These are phyloP conservation scores for Conoideocrella luteorostrata DNA, from an alignment of 2,329 filamentous ascomycete species.

Conservation along the genomic window DNA sequence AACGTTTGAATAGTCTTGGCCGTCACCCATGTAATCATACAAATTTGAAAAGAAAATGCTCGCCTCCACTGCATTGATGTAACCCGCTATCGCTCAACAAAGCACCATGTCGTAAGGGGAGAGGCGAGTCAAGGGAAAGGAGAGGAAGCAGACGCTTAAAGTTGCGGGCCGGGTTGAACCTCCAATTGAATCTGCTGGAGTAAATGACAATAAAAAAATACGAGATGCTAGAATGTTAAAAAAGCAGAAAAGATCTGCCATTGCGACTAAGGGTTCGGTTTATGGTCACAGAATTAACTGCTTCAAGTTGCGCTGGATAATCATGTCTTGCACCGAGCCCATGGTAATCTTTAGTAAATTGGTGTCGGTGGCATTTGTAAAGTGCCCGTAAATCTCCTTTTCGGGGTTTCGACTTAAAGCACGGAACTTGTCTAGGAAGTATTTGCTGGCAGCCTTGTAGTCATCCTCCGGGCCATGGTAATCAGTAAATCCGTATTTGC, in stretches of 20 bases:
- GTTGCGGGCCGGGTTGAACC: no score
- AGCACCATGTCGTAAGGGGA: no score
- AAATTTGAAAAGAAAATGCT: constrained; percentile 1
- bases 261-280: not conserved
- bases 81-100: not conserved
- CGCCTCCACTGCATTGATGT: not conserved
- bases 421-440: constrained; percentile 76
- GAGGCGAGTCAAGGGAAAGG: no score
- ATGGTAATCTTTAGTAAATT: constrained; percentile 81
- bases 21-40: constrained; percentile 10
- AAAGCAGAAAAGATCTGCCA: not conserved
- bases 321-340: constrained; percentile 81
- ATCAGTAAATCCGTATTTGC: constrained; percentile 69
- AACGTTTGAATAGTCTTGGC: not conserved
- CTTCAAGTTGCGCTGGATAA: constrained; percentile 77
- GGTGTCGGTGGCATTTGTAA: constrained; percentile 58
- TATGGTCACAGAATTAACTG: constrained; percentile 52
- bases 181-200: no score
- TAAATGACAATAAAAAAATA: no score
- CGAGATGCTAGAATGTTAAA: no score
- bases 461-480: constrained; percentile 67
- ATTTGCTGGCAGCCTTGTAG: constrained; percentile 69
- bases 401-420: constrained; percentile 65
- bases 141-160: no score
- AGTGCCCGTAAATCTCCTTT: constrained; percentile 58